Base-by-base conservation (phyloP, 805 yeast species). In the Nakazawaea wickerhamii region DNA sequence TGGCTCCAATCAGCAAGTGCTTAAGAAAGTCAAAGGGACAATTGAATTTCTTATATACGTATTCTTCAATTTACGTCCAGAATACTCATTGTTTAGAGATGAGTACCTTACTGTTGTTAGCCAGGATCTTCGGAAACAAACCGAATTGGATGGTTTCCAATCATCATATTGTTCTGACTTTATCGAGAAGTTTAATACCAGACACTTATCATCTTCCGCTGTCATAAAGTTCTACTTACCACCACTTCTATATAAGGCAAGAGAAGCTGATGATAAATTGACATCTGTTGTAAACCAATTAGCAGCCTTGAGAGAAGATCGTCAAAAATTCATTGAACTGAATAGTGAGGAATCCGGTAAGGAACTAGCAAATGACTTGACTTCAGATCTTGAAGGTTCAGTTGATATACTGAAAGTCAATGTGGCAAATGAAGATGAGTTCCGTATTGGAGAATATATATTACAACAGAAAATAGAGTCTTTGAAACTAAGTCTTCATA, bases 171-270 rank as follows among this genome's bases (percentile, higher is more conserved):
- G 61, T 36, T 55, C 58, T 6, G 65, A 61, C 19, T 59, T 60
- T 23, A 47, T 50, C 37, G 33, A 44, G 4, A 42, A 52, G n/a
- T 48, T 80, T 40, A 57, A 67, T 14, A 64, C 65, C n/a, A 64
- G 87, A 46, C 64, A 79, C 4, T 62, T 91, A 21, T 86, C 95
- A 3, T 74, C 87, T 0, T 90, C 98, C 2, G 97, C 99, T 0
- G 77, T 89, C 40, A 90, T 90, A 0, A 68, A 73, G 15, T 84
- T 85, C 53, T 77, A 81, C 0, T 63, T 77, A 3, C 99, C 99
- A 0, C 69, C 72, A 40, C 67, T 83, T 9, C 62, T 85, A 34
- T 57, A 61, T 26, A 71, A 71, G 47, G 79, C 82, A 0, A 64
- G 87, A 36, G 65, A 64, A 11, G 58, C 82, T 1, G 85, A 81